A percentile compares a stretch with the other conserved stretches of the same genome.
phyloP scores from a whole-genome alignment of 345 rosid genomes.

The Laguncularia racemosa region DNA sequence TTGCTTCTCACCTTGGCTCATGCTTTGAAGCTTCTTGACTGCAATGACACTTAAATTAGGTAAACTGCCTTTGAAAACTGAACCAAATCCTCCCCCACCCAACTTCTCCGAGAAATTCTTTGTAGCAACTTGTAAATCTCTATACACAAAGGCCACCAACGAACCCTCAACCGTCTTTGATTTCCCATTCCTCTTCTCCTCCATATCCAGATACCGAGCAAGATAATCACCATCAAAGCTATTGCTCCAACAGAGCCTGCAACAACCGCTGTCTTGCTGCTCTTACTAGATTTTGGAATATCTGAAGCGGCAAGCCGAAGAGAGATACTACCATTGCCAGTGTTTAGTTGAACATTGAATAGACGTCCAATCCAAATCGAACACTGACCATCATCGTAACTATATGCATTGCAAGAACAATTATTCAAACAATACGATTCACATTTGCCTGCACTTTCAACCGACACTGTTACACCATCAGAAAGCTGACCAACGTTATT shows the following conservation, averaged over 20 bases:
- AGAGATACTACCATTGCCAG: slow-evolving; percentile 27
- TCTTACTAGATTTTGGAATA: slow-evolving; percentile 25
- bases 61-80: slow-evolving; percentile 70
- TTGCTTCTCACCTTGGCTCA: slow-evolving; percentile 84
- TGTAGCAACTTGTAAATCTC: slow-evolving; percentile 58
- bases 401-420: slow-evolving; percentile 69
- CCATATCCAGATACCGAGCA: slow-evolving; percentile 18
- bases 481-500: slow-evolving; percentile 18
- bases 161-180: slow-evolving; percentile 45
- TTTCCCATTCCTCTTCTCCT: slow-evolving; percentile 11
- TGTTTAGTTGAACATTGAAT: slow-evolving; percentile 28
- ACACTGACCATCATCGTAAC: slow-evolving; percentile 34
- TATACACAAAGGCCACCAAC: slow-evolving; percentile 53
- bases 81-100: slow-evolving; percentile 90
- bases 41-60: slow-evolving; percentile 61
- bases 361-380: slow-evolving; percentile 47
- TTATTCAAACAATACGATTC: slow-evolving; percentile 32
- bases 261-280: slow-evolving; percentile 6
- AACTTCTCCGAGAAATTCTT: slow-evolving; percentile 68
- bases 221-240: slow-evolving; percentile 16
- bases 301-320: slow-evolving; percentile 65
- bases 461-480: slow-evolving; percentile 6
- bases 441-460: slow-evolving; percentile 26
- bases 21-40: slow-evolving; percentile 71
- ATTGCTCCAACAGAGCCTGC: slow-evolving; percentile 21